These are phyloP conservation scores for Aspergillus incahuasiensis DNA, from an alignment of 495 filamentous ascomycete genomes.

Conservation along the genomic window DNA sequence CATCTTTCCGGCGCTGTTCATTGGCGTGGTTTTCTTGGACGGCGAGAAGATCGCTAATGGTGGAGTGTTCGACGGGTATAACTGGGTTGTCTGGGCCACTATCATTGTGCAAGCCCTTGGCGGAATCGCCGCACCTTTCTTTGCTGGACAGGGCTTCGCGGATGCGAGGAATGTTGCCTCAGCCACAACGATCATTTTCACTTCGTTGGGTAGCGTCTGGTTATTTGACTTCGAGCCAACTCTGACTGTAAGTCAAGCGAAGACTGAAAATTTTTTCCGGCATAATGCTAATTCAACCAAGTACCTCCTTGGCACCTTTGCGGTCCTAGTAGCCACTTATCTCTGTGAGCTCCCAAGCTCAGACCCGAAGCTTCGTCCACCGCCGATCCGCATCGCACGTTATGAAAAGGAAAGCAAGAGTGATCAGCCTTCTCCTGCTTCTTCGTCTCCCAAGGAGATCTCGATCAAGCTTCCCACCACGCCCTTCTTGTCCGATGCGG, in stretches of 20 bases:
- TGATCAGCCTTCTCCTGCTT: slow-evolving; percentile 48
- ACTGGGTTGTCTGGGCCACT: slow-evolving; percentile 81
- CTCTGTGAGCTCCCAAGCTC: slow-evolving; percentile 61
- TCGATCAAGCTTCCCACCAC: slow-evolving; percentile 49
- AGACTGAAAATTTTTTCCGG: not conserved
- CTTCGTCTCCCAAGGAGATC: slow-evolving; percentile 38
- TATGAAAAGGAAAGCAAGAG: slow-evolving; percentile 59
- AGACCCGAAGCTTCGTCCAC: slow-evolving; percentile 50
- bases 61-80: slow-evolving; percentile 93
- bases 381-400: slow-evolving; percentile 68
- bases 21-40: slow-evolving; percentile 82
- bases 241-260: slow-evolving; percentile 54
- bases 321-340: slow-evolving; percentile 77
- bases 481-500: slow-evolving; percentile 49
- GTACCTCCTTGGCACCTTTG: slow-evolving; percentile 74
- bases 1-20: slow-evolving; percentile 76
- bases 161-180: slow-evolving; percentile 85
- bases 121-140: slow-evolving; percentile 76
- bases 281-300: slow-evolving; percentile 34
- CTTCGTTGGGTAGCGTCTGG: slow-evolving; percentile 75
- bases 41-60: slow-evolving; percentile 74
- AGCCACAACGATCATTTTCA: slow-evolving; percentile 81
- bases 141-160: slow-evolving; percentile 67
- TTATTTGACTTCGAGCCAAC: slow-evolving; percentile 79
- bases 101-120: slow-evolving; percentile 78